Percentiles rank a stretch among this genome's conserved stretches.
phyloP scores from a whole-genome alignment of 164 flowering plant genomes.

The grape (Vitis vinifera) region DNA sequence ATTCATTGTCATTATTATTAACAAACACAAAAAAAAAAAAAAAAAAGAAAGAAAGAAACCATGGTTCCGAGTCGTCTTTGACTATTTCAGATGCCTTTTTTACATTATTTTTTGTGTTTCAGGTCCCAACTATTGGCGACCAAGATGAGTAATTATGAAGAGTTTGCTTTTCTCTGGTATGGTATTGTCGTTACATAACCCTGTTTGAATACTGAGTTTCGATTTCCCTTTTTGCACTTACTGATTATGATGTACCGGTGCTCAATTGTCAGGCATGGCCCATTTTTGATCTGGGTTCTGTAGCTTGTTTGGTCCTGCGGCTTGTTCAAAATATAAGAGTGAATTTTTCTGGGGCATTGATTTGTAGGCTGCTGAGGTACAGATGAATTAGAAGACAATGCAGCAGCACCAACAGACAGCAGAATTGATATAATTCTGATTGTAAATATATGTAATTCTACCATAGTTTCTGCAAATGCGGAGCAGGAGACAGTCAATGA shows the following conservation, averaged over 20 bases:
- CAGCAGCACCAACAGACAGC: too few species aligned
- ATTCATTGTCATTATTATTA: neutral
- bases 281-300: slow-evolving; percentile 24
- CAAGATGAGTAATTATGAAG: slow-evolving; percentile 42
- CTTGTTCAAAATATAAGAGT: slow-evolving; percentile 18
- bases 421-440: too few species aligned
- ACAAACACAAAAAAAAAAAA: too few species aligned
- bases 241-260: neutral
- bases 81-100: too few species aligned
- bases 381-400: too few species aligned
- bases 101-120: slow-evolving; percentile 27
- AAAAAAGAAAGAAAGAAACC: too few species aligned
- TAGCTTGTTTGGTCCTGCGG: slow-evolving; percentile 7
- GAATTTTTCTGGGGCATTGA: neutral
- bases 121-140: slow-evolving; percentile 69
- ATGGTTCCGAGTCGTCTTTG: too few species aligned
- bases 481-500: too few species aligned
- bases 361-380: too few species aligned
- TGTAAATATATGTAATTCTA: too few species aligned
- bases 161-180: slow-evolving; percentile 11
- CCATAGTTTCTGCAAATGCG: too few species aligned
- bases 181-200: neutral
- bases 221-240: neutral
- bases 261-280: slow-evolving; percentile 18
- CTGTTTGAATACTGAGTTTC: neutral